Conservation (phyloP, 495 filamentous ascomycete genomes). For the Tuber borchii region DNA sequence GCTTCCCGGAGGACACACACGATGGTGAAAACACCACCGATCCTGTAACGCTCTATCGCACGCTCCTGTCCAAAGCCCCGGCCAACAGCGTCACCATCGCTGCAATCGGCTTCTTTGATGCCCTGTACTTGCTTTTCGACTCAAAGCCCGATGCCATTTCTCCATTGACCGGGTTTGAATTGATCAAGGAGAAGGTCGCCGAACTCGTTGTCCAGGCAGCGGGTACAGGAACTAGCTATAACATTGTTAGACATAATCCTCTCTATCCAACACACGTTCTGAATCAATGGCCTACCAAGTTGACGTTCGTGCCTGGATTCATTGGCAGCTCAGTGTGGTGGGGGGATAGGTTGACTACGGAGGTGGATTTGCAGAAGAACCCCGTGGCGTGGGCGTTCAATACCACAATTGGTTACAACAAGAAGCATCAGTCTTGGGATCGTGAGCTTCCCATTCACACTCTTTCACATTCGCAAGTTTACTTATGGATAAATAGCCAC, state of each 20-base stretch:
- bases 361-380: slow-evolving; percentile 34
- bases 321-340: slow-evolving; percentile 36
- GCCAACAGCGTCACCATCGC: slow-evolving; percentile 39
- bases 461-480: neutral
- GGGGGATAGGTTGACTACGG: slow-evolving; percentile 35
- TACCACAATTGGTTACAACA: slow-evolving; percentile 24
- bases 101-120: slow-evolving; percentile 41
- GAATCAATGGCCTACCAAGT: slow-evolving; percentile 39
- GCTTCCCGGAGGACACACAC: slow-evolving; percentile 46
- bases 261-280: slow-evolving; percentile 30
- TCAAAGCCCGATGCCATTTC: slow-evolving; percentile 38
- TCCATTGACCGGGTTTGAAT: slow-evolving; percentile 44
- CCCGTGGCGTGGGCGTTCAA: slow-evolving; percentile 37
- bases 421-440: slow-evolving; percentile 24
- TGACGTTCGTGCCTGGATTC: slow-evolving; percentile 40
- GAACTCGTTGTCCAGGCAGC: slow-evolving; percentile 41
- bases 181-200: slow-evolving; percentile 47
- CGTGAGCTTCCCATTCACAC: slow-evolving; percentile 12
- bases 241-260: slow-evolving; percentile 30
- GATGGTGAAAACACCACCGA: slow-evolving; percentile 41
- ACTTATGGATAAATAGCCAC: slow-evolving; percentile 9
- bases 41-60: slow-evolving; percentile 41
- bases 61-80: slow-evolving; percentile 44
- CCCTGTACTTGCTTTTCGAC: slow-evolving; percentile 37
- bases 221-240: slow-evolving; percentile 37